Base-by-base conservation (phyloP, 2,329 filamentous ascomycete species). In the Verticillium nubilum region DNA sequence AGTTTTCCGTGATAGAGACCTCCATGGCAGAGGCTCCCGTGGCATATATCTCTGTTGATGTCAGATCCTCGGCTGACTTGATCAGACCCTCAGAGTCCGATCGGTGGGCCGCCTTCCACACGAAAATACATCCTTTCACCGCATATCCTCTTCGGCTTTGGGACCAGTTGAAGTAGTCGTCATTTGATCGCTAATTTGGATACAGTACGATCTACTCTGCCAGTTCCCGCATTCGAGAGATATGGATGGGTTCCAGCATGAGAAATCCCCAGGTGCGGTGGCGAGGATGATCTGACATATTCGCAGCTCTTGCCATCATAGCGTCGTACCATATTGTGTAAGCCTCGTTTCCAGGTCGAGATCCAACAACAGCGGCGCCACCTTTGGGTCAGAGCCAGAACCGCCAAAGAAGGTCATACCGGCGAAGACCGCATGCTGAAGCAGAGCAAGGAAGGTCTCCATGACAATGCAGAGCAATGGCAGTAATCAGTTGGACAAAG, bases 181-280 rank as follows among this genome's bases (percentile, higher is more conserved):
- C 53, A 50, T 57, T 57, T 60, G 55, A 47, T 54, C 42, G 12
- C 64, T 64, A 1, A 54, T 28, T 25, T 54, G 25, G 13, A 33
- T 29, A 28, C 52, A 54, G 28, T 54, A 54, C 15, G 52, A 54
- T 5, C 12, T 19, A 5, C 13, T 33, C 27, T 54, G 3, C 65
- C 62, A 66, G 12, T 53, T 58, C 28, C 37, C 47, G 58, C 63
- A 66, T 31, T 65, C 63, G 53, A 64, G 50, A 25, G 61, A 57
- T 33, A 66, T 55, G 13, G 62, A 64, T 2, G 65, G 63, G 52
- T 66, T 66, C 63, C 61, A 65, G 10, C 52, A 28, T 15, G 27
- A 7, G 25, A 63, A 61, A 42, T 61, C 23, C n/a, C 57, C 60
- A 15, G 62, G 62, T 10, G 37, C 59, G 56, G 60, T 61, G 54